Percentiles rank a stretch among this genome's conserved stretches.
phyloP scores from a whole-genome alignment of 1,139 yeast species.

The Ogataea hybrid region DNA sequence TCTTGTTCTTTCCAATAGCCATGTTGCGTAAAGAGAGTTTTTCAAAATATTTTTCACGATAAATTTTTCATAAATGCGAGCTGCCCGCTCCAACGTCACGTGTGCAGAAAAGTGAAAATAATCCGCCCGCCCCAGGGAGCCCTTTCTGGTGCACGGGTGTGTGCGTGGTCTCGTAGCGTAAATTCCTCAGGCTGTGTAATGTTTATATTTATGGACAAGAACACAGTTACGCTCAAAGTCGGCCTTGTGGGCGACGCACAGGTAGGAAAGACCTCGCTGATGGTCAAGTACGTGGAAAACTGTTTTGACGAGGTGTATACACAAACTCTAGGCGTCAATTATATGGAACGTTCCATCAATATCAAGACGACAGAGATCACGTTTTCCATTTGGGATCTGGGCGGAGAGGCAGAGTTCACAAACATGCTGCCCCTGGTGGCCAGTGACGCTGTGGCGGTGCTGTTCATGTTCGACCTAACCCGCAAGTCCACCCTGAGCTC shows the following conservation, averaged over 20 bases:
- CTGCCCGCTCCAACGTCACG: slow-evolving; percentile 6
- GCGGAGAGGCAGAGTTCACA: slow-evolving; percentile 94
- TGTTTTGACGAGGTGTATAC: slow-evolving; percentile 90
- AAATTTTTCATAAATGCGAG: slow-evolving; percentile 8
- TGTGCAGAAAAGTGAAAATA: background rate
- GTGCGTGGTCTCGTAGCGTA: too few species aligned
- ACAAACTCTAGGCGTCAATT: slow-evolving; percentile 93
- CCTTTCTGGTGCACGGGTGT: background rate
- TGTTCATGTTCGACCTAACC: slow-evolving; percentile 90
- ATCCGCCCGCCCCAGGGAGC: too few species aligned
- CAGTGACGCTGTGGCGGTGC: slow-evolving; percentile 89
- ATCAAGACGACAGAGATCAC: slow-evolving; percentile 88
- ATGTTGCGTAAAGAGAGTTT: slow-evolving; percentile 36
- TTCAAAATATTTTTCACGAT: slow-evolving; percentile 10
- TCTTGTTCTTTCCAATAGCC: slow-evolving; percentile 98
- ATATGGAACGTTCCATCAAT: slow-evolving; percentile 87
- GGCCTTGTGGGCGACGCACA: slow-evolving; percentile 97
- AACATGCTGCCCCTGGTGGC: slow-evolving; percentile 95
- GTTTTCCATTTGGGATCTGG: slow-evolving; percentile 94
- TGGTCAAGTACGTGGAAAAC: slow-evolving; percentile 97
- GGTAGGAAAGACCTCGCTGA: slow-evolving; percentile 95
- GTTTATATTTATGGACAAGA: slow-evolving; percentile 29
- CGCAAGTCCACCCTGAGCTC: slow-evolving; percentile 83
- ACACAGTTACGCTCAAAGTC: slow-evolving; percentile 75
- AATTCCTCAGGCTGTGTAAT: slow-evolving; percentile 7